These are phyloP conservation scores for Skeletonema costatum DNA, from an alignment of 108 stramenopile genomes.

Conservation along the genomic window DNA sequence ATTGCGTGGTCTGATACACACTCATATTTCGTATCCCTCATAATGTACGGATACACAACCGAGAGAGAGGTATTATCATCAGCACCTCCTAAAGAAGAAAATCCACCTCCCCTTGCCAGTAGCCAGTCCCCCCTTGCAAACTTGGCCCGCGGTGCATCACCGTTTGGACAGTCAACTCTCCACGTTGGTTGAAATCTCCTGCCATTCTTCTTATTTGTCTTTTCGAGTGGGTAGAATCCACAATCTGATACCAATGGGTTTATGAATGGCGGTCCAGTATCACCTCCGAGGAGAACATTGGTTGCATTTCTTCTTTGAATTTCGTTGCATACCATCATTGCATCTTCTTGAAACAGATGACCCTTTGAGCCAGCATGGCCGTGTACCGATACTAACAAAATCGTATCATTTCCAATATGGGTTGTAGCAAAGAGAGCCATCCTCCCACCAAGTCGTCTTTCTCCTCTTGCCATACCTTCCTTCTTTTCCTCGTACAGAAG, in stretches of 20 bases:
- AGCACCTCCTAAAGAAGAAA: background rate
- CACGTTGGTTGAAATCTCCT: slow-evolving; percentile 9
- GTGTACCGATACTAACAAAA: slow-evolving; percentile 6
- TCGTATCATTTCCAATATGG: background rate
- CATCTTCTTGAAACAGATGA: background rate
- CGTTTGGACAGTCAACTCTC: slow-evolving; percentile 5
- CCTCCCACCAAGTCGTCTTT: slow-evolving; percentile 12
- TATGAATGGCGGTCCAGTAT: slow-evolving; percentile 8
- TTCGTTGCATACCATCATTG: background rate
- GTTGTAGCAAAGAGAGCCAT: slow-evolving; percentile 23
- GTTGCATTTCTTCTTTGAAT: background rate
- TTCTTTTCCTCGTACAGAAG: slow-evolving; percentile 1
- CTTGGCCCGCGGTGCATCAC: background rate
- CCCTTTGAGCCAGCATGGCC: slow-evolving; percentile 4
- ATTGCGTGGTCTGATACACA: slow-evolving; percentile 13
- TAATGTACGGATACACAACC: slow-evolving; percentile 2
- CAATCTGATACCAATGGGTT: slow-evolving; percentile 1
- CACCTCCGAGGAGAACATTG: background rate
- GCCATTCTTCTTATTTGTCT: slow-evolving; percentile 9
- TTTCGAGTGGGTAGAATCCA: slow-evolving; percentile 3
- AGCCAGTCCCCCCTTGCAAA: background rate
- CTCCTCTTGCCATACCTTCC: slow-evolving; percentile 10
- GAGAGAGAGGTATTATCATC: background rate
- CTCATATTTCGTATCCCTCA: slow-evolving; percentile 3
- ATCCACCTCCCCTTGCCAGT: background rate